phyloP scores from a whole-genome alignment of 345 rosid species.

The Geranium brycei region DNA sequence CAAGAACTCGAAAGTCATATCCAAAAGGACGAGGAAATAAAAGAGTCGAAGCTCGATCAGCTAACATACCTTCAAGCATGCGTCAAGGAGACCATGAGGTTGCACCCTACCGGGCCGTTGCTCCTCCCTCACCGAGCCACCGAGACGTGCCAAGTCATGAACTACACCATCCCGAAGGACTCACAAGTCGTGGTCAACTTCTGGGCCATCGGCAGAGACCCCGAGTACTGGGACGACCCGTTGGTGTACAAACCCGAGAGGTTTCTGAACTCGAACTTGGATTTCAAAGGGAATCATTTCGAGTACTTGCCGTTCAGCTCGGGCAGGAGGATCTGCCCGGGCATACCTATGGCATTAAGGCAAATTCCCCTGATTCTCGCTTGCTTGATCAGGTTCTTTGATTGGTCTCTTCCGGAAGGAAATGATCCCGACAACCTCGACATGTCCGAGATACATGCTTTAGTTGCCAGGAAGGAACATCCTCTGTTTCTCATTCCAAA shows the following conservation, averaged over 20 bases:
- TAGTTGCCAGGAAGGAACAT: too few species aligned
- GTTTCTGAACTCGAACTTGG: conserved; percentile 7
- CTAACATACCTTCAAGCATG: conserved; percentile 13
- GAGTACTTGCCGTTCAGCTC: neutral
- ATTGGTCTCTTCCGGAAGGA: too few species aligned
- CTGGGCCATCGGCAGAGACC: conserved; percentile 19
- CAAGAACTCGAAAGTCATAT: conserved; percentile 11
- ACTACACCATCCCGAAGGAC: conserved; percentile 15
- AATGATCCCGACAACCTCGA: too few species aligned
- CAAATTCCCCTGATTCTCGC: too few species aligned
- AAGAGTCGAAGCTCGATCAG: conserved; percentile 9
- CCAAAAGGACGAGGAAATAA: neutral
- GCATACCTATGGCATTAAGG: neutral
- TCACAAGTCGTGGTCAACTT: conserved; percentile 10
- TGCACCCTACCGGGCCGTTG: conserved; percentile 21
- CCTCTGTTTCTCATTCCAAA: too few species aligned
- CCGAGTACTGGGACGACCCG: conserved; percentile 11
- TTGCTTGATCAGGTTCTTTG: too few species aligned
- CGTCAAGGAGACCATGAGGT: conserved; percentile 15
- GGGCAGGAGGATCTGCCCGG: conserved; percentile 6
- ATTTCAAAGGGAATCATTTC: neutral
- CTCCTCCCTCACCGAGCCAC: conserved; percentile 14
- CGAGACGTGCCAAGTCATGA: conserved; percentile 8
- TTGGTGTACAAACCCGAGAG: conserved; percentile 15
- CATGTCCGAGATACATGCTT: too few species aligned